Base-by-base conservation (phyloP, 139 green algal genomes). In the Micromonas commoda region DNA sequence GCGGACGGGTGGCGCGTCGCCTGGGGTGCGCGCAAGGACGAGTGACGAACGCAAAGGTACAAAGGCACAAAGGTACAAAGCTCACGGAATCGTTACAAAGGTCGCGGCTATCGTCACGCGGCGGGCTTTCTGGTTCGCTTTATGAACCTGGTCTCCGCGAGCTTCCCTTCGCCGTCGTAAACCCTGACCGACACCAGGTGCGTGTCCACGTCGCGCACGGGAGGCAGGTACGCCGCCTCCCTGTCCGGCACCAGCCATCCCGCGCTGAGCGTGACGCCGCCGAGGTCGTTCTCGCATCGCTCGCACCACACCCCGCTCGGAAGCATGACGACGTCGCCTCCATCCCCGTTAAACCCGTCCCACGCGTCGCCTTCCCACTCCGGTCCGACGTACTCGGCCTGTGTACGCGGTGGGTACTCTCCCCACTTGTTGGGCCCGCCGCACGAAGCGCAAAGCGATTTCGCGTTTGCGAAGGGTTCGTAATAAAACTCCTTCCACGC, bases 391-490 rank as follows among this genome's bases (percentile, higher is more conserved):
- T 9, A 23, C 45, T 9, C 63, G 6, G 26, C 63, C 28, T 9
- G 63, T 20, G 16, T 9, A 9, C 9, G 6, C 26, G 63, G 9
- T 9, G 24, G 63, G 21, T 28, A 34, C 63, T 70, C 63, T 24
- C 63, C 63, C 28, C 31, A 70, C 31, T 70, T 70, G 28, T 70
- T 70, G 21, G 63, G 28, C 6, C 63, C 63, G 63, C 63, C 63
- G 63, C 63, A 70, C n/a, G n/a, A 37, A 24, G 63, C 20, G 3
- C 28, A 32, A 23, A 70, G 31, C 63, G 63, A 70, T 26, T 24
- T 26, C 28, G 28, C 63, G 63, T 70, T 31, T 13, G 20, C 34
- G 5, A 39, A 70, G 1, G 28, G 28, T 26, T 70, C 63, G 63
- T 70, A 70, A 1, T 31, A 70, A 16, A 21, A 32, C 63, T 70